Evolutionary conservation across 2,329 filamentous ascomycete species (phyloP), one percentile per base, ranked within the genome.

Genomic region (Fusarium algeriense): DNA sequence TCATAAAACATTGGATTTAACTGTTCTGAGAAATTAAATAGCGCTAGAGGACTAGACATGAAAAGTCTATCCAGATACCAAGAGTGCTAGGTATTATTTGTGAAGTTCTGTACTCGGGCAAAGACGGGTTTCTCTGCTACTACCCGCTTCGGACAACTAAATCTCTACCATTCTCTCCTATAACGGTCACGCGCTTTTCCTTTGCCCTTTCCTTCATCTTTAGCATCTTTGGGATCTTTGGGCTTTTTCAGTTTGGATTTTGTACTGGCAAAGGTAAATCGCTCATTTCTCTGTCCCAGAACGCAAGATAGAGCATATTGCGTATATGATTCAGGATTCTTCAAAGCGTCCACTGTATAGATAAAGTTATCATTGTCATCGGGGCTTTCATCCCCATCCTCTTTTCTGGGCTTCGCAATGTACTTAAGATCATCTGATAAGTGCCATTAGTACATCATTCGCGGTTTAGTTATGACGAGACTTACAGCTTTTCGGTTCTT

Each of bases 381-480:
- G 19, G 6, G 13, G 15, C 26, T 8, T 4, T 48, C 28, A 6
- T 32, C 19, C 6, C 19, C 28, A 30, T 48, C 19, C 13, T 48
- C 4, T 6, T 20, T 48, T 5, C 28, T 20, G 6, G 45, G 44
- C 13, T 32, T 48, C 6, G 19, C 17, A 48, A 32, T 48, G n/a
- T 48, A 48, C 2, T 7, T 2, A 6, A 48, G 19, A 0, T 48
- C 19, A 17, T 48, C 19, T 20, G 4, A 20, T 34, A 6, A 34
- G 12, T 9, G 1, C 4, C 20, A 0, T 48, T 32, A 48, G 45
- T 46, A 14, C 9, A 10, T 12, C 3, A 20, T 3, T 1, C 3
- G 13, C 32, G 2, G 1, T 8, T 17, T 48, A 23, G 19, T 32
- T 32, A 32, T 32, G 30, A 32, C 8, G 30, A 32, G 5, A 20